A percentile compares a stretch with the other conserved stretches of the same genome.
Evolutionary conservation across 495 filamentous ascomycete genomes (phyloP).

Genomic region (Cercophora sp.): DNA sequence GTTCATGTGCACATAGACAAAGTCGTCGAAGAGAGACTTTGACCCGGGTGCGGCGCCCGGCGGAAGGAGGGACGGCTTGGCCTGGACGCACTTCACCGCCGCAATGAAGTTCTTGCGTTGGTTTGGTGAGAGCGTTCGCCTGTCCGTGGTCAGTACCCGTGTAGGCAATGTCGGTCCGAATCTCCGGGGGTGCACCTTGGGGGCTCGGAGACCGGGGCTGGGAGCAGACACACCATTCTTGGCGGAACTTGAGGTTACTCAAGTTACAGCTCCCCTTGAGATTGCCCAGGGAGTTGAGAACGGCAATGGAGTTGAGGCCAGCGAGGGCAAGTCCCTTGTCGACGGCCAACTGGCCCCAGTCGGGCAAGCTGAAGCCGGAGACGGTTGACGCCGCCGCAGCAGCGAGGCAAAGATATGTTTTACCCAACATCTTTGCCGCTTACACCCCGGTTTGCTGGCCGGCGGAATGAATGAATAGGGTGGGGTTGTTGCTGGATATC

Average conservation of each 20-base stretch:
- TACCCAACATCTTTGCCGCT: background rate
- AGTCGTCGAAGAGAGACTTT: constrained; percentile 55
- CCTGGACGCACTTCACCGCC: constrained; percentile 62
- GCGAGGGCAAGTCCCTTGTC: constrained; percentile 24
- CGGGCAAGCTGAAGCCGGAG: constrained; percentile 5
- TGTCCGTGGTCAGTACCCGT: constrained; percentile 14
- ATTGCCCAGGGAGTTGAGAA: constrained; percentile 15
- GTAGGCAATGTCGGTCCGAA: background rate
- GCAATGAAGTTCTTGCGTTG: constrained; percentile 58
- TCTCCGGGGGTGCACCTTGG: background rate
- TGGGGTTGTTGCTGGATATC: background rate
- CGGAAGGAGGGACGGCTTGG: constrained; percentile 41
- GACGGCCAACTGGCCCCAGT: constrained; percentile 19
- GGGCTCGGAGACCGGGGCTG: background rate
- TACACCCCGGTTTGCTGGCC: too few relatives aligned
- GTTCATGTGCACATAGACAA: constrained; percentile 62
- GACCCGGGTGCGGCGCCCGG: constrained; percentile 28
- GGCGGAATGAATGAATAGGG: background rate
- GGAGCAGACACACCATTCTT: constrained; percentile 20
- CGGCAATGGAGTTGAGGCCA: constrained; percentile 20
- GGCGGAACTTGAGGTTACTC: constrained; percentile 24
- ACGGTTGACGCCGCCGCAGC: constrained; percentile 5
- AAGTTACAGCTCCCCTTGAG: constrained; percentile 16
- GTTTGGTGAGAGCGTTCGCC: constrained; percentile 42
- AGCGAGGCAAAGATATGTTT: constrained; percentile 5